Conservation (phyloP, 2,329 filamentous ascomycete species). For the Ceratocystis destructans region DNA sequence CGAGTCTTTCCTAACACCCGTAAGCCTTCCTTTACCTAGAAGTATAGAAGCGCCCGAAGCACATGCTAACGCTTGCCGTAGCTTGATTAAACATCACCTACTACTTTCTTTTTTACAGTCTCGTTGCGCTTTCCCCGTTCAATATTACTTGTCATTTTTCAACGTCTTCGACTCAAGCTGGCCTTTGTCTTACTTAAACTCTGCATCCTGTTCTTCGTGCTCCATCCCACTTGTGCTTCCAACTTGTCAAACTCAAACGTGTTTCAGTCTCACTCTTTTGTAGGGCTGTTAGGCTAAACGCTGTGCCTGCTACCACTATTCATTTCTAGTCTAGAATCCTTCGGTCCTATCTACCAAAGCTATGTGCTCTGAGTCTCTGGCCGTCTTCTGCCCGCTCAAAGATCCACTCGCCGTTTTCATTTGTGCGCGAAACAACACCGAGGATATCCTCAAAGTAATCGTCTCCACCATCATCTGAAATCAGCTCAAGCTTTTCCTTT, state of each 20-base stretch:
- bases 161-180: background rate
- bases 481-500: background rate
- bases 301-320: background rate
- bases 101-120: background rate
- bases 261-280: background rate
- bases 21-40: conserved; percentile 30
- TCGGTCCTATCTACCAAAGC: background rate
- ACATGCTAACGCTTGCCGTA: background rate
- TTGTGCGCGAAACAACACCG: conserved; percentile 3
- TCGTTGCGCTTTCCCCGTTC: background rate
- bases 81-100: conserved; percentile 16
- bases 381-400: background rate
- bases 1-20: conserved; percentile 93
- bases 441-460: conserved; percentile 17
- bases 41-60: background rate
- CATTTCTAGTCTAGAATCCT: background rate
- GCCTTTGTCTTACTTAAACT: background rate
- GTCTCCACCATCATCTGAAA: conserved; percentile 14
- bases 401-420: background rate
- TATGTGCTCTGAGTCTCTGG: background rate
- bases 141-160: conserved; percentile 3
- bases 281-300: background rate
- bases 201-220: background rate
- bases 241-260: background rate
- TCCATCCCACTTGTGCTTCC: background rate